Base-by-base conservation (phyloP, 148 eudicot genomes). In the Camellia japonica region DNA sequence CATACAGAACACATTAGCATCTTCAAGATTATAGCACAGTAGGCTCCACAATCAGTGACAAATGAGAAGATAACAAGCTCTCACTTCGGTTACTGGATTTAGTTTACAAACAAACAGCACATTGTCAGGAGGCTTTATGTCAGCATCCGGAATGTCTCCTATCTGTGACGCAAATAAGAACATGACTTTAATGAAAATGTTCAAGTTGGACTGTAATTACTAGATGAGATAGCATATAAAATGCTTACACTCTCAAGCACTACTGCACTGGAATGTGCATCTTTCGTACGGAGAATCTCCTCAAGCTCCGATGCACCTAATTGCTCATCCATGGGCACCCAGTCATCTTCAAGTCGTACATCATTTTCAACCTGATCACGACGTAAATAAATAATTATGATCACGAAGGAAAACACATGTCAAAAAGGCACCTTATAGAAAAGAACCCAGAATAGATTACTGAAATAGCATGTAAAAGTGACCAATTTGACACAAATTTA, bases 91-190 rank as follows among this genome's bases (percentile, higher is more conserved):
- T 42, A 91, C 98, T 5, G 99, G 98, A 85, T 96, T 96, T 73
- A 96, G 90, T 78, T 94, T 96, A 79, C 99, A 96, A 41, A 96
- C 98, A 90, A 96, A 96, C 78, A 96, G 78, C 52, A 96, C 98
- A 77, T 92, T 91, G 44, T 96, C 99, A 30, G 99, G 99, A 81
- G 98, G 99, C 85, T 96, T 94, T 68, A 92, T 82, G 82, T 96
- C 99, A 75, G 98, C 98, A 79, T 91, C 94, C 76, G 99, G 99
- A 80, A 96, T 93, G 88, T 96, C 99, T 49, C 99, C 99, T 64
- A 93, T 90, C 97, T 92, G 93, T 75, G 65, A 78, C 44, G 68
- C 75, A 80, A 64, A 79, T 47, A 46, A 30, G 13, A 72, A 75
- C 19, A 71, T 30, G 7, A 38, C 56, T 54, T 49, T 38, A 70